Percentiles rank a stretch among this genome's conserved stretches.
Evolutionary conservation across 495 filamentous ascomycete species (phyloP).

Genomic region (Rhypophila decipiens): DNA sequence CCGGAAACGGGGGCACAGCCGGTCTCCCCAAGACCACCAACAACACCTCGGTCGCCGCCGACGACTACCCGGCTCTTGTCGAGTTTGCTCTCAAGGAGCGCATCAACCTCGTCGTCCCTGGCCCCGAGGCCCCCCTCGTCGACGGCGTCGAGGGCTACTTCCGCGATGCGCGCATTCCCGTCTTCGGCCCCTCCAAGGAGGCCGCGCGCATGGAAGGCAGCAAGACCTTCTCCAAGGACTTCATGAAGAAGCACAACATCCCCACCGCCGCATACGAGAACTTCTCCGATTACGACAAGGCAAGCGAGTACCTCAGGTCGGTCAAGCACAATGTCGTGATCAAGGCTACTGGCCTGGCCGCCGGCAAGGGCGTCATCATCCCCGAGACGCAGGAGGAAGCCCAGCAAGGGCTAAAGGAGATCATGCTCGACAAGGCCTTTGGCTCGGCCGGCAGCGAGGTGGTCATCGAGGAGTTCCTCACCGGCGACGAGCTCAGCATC

Average conservation of each 20-base stretch:
- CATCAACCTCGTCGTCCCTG: slow-evolving; percentile 82
- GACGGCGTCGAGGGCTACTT: slow-evolving; percentile 85
- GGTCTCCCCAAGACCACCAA: slow-evolving; percentile 66
- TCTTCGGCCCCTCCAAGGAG: slow-evolving; percentile 79
- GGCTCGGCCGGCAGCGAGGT: slow-evolving; percentile 84
- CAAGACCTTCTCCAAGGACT: slow-evolving; percentile 97
- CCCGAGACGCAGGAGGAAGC: slow-evolving; percentile 76
- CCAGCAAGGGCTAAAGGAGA: slow-evolving; percentile 70
- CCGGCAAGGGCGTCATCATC: slow-evolving; percentile 89
- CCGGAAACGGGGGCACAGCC: slow-evolving; percentile 88
- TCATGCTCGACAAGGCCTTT: slow-evolving; percentile 86
- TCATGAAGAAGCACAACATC: slow-evolving; percentile 87
- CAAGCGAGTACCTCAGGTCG: slow-evolving; percentile 66
- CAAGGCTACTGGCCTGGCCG: slow-evolving; percentile 82
- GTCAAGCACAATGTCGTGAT: slow-evolving; percentile 76
- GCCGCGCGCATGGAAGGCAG: slow-evolving; percentile 92
- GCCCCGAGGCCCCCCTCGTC: slow-evolving; percentile 91
- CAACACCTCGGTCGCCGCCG: slow-evolving; percentile 54
- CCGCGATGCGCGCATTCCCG: slow-evolving; percentile 65
- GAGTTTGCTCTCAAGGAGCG: slow-evolving; percentile 62
- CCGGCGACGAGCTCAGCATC: slow-evolving; percentile 88
- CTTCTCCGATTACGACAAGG: slow-evolving; percentile 75
- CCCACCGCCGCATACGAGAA: slow-evolving; percentile 87
- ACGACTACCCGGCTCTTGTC: slow-evolving; percentile 74
- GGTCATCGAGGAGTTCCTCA: slow-evolving; percentile 91